These are phyloP conservation scores for Ophiocordyceps camponoti-rufipedis DNA, from an alignment of 2,329 filamentous ascomycete genomes.

Conservation along the genomic window DNA sequence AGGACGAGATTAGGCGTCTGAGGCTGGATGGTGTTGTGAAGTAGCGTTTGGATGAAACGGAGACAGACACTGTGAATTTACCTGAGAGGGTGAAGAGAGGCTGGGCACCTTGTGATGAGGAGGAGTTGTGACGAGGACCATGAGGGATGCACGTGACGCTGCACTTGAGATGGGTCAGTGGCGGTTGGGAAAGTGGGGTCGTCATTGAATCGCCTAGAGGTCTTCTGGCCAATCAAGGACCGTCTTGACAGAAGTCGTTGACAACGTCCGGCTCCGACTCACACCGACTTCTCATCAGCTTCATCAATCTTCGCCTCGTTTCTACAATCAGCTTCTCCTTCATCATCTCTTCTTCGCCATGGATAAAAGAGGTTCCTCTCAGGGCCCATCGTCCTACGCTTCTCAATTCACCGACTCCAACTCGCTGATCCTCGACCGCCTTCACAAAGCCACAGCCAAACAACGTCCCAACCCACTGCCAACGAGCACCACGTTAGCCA, in stretches of 20 bases:
- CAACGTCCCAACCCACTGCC: not conserved
- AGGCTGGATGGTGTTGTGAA: constrained; percentile 49
- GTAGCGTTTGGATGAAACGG: constrained; percentile 11
- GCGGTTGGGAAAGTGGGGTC: no score
- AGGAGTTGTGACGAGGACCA: no score
- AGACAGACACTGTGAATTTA: no score
- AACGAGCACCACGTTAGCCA: not conserved
- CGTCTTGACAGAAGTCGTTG: no score
- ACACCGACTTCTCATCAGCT: no score
- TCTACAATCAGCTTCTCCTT: not conserved
- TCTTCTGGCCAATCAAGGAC: no score
- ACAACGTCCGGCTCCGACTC: not conserved
- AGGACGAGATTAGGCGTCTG: constrained; percentile 40
- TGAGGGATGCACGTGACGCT: no score
- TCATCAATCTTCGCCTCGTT: no score
- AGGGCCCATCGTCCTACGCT: constrained; percentile 5
- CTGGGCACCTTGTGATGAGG: not conserved
- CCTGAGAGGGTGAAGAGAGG: not conserved
- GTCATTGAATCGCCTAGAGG: no score
- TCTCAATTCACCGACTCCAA: constrained; percentile 12
- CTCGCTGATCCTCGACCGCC: constrained; percentile 10
- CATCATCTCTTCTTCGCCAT: not conserved
- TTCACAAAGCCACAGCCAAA: constrained; percentile 2
- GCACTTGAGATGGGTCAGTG: no score
- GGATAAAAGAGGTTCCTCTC: not conserved